Conservation (phyloP, 768 basidiomycete species). For the Coprinopsis sp. region DNA sequence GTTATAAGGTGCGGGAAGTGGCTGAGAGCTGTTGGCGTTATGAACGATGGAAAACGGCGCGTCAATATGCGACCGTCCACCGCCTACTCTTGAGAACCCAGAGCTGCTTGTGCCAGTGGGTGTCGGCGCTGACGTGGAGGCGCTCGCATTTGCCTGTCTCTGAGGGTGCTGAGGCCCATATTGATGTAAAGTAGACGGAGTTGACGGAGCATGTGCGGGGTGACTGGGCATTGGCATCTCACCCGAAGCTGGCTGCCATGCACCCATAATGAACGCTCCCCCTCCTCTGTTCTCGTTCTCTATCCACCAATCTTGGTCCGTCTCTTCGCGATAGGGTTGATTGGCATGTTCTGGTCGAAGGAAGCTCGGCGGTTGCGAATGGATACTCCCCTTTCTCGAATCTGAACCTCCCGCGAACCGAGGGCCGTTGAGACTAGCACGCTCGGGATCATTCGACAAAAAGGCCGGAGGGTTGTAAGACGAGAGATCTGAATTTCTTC, state of each 20-base stretch:
- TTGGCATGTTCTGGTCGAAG: slow-evolving; percentile 77
- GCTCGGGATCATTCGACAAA: slow-evolving; percentile 21
- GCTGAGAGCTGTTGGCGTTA: slow-evolving; percentile 22
- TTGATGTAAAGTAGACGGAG: no score
- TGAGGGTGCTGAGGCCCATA: no score
- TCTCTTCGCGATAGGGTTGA: slow-evolving; percentile 72
- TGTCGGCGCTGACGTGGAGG: background rate
- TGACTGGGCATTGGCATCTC: no score
- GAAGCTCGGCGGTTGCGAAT: slow-evolving; percentile 64
- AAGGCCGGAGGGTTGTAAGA: slow-evolving; percentile 45
- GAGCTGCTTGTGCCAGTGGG: slow-evolving; percentile 26
- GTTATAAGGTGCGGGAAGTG: slow-evolving; percentile 6
- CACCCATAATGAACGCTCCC: slow-evolving; percentile 79
- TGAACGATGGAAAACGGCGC: slow-evolving; percentile 70
- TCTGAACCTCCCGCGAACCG: slow-evolving; percentile 28
- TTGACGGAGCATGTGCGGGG: no score
- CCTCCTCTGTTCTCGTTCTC: slow-evolving; percentile 9
- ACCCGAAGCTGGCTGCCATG: slow-evolving; percentile 74
- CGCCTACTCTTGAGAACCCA: slow-evolving; percentile 84
- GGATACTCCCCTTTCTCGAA: slow-evolving; percentile 45
- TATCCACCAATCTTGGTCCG: slow-evolving; percentile 63
- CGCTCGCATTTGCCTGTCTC: no score
- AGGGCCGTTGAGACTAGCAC: slow-evolving; percentile 27
- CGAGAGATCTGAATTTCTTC: slow-evolving; percentile 41
- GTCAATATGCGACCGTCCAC: slow-evolving; percentile 82